These are phyloP conservation scores for Rhypophila decipiens DNA, from an alignment of 495 filamentous ascomycete genomes.

Conservation along the genomic window DNA sequence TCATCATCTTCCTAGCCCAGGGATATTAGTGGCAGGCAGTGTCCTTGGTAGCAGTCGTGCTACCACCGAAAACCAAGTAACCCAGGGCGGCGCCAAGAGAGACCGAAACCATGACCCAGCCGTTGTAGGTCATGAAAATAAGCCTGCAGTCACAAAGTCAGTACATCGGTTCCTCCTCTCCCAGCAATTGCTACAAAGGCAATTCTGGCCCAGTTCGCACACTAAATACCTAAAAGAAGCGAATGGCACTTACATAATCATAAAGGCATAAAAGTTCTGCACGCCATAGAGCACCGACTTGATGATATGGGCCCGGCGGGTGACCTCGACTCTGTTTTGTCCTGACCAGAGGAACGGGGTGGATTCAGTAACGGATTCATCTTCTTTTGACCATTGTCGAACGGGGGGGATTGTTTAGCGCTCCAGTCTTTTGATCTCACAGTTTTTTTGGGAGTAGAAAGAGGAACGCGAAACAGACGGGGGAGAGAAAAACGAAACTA, in stretches of 20 bases:
- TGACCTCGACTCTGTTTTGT: constrained; percentile 49
- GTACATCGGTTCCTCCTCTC: no score
- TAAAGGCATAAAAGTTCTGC: constrained; percentile 98
- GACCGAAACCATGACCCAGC: constrained; percentile 90
- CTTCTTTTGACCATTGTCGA: constrained; percentile 24
- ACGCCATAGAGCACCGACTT: constrained; percentile 81
- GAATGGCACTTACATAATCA: constrained; percentile 84
- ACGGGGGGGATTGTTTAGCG: background rate
- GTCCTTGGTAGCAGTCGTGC: constrained; percentile 65
- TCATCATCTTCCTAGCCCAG: no score
- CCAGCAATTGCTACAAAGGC: no score
- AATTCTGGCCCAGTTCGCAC: no score
- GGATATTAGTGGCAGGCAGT: constrained; percentile 90
- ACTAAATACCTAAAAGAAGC: no score
- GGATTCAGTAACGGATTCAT: constrained; percentile 50
- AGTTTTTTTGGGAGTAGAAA: background rate
- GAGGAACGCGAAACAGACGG: constrained; percentile 3
- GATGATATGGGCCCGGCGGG: constrained; percentile 57
- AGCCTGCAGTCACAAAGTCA: no score
- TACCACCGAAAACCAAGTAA: constrained; percentile 72
- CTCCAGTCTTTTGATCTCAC: constrained; percentile 3
- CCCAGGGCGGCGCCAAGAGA: constrained; percentile 84
- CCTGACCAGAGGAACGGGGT: constrained; percentile 41
- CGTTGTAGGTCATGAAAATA: constrained; percentile 99
- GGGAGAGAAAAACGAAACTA: constrained; percentile 9